Conservation (phyloP, 1,284 basidiomycete genomes). For the Porphyrellus sp. region DNA sequence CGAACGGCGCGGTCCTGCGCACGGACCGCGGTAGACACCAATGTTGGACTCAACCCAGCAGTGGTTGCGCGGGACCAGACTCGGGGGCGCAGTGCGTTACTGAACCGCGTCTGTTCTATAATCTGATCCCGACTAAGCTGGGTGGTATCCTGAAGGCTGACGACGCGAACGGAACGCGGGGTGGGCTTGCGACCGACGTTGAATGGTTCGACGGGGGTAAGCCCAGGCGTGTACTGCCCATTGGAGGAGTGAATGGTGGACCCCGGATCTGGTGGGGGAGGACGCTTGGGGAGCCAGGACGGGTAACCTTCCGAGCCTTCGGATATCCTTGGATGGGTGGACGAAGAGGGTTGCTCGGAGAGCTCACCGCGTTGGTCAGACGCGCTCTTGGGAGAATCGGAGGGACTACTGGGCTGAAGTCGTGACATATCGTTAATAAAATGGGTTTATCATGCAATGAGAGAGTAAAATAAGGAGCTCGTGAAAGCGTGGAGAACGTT, state of each 20-base stretch:
- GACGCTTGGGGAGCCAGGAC: constrained; percentile 76
- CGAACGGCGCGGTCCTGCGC: constrained; percentile 40
- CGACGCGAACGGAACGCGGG: constrained; percentile 73
- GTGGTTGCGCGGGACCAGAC: constrained; percentile 64
- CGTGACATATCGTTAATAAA: constrained; percentile 49
- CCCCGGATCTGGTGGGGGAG: constrained; percentile 67
- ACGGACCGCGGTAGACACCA: constrained; percentile 40
- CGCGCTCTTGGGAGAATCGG: constrained; percentile 37
- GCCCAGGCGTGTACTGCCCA: constrained; percentile 40
- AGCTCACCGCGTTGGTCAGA: constrained; percentile 31
- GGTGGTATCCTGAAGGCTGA: constrained; percentile 55
- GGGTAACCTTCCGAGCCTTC: constrained; percentile 69
- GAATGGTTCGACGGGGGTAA: constrained; percentile 42
- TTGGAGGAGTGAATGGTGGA: constrained; percentile 64
- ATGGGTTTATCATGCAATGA: constrained; percentile 32
- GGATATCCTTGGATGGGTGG: constrained; percentile 38
- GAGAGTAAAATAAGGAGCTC: constrained; percentile 29
- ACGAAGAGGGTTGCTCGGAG: constrained; percentile 37
- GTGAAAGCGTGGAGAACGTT: constrained; percentile 33
- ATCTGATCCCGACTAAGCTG: constrained; percentile 40
- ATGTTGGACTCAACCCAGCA: constrained; percentile 46
- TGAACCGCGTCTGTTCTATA: constrained; percentile 50
- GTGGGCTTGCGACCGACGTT: constrained; percentile 67
- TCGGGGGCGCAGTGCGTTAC: constrained; percentile 35
- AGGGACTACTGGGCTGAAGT: constrained; percentile 36